These are phyloP conservation scores for Sarocladium oryzae DNA, from an alignment of 2,329 filamentous ascomycete species.

Conservation along the genomic window DNA sequence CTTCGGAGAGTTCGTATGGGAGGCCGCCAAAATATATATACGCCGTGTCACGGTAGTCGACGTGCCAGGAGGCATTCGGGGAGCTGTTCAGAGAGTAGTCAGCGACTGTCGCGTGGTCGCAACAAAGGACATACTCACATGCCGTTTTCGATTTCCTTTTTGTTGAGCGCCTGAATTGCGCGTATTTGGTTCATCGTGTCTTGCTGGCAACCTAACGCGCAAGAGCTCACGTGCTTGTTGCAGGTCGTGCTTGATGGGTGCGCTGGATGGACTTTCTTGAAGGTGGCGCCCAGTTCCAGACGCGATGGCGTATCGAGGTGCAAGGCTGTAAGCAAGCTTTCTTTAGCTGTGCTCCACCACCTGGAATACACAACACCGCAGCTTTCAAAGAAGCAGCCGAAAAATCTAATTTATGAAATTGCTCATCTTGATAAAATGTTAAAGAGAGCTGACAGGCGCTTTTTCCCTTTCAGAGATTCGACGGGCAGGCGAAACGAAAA, in stretches of 20 bases:
- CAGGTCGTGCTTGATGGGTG: not conserved
- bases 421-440: no score
- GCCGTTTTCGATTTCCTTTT: constrained; percentile 85
- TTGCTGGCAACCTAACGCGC: not conserved
- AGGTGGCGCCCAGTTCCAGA: no score
- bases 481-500: no score
- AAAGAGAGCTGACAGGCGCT: no score
- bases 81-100: constrained; percentile 43
- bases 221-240: not conserved
- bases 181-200: constrained; percentile 85
- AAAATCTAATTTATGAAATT: no score
- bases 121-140: constrained; percentile 49
- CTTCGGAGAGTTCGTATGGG: constrained; percentile 87
- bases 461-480: no score
- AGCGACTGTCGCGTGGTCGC: constrained; percentile 13
- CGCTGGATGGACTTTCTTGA: no score
- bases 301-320: no score
- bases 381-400: no score
- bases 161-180: constrained; percentile 87
- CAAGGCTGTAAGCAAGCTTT: no score
- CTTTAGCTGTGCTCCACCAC: not conserved
- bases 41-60: constrained; percentile 94
- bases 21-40: constrained; percentile 95
- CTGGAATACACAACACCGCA: no score
- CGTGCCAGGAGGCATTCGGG: constrained; percentile 89